Percentiles rank a stretch among this genome's conserved stretches.
These are phyloP conservation scores for Jasminum sambac DNA, from an alignment of 257 asterid species.

Conservation along the genomic window DNA sequence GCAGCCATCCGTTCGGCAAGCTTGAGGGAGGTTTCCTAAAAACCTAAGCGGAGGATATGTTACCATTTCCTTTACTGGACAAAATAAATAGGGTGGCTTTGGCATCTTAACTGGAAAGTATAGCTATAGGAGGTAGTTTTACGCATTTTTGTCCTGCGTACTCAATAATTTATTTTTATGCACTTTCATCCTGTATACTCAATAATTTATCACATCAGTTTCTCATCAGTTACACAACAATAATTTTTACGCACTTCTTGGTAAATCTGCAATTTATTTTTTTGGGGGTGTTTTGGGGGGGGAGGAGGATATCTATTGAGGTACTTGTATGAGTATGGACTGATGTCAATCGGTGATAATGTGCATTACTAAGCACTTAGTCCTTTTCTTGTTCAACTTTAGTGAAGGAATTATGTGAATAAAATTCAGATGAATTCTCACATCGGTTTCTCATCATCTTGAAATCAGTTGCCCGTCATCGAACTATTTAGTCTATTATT, in stretches of 20 bases:
- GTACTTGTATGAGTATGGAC: neutral
- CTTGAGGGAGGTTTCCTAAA: neutral
- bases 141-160: neutral
- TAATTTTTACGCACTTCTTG: too few species aligned
- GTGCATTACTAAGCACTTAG: conserved; percentile 10
- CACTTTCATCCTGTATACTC: too few species aligned
- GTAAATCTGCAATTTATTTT: neutral
- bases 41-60: neutral
- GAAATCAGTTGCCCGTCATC: neutral
- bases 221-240: too few species aligned
- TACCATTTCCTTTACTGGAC: neutral
- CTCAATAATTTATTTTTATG: too few species aligned
- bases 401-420: conserved; percentile 4
- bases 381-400: neutral
- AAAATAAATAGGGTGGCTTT: neutral
- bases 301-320: too few species aligned
- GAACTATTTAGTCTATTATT: conserved; percentile 7
- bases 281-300: too few species aligned
- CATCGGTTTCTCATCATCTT: neutral
- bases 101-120: neutral
- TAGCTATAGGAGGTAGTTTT: neutral
- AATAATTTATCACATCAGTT: too few species aligned
- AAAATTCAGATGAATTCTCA: neutral
- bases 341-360: neutral
- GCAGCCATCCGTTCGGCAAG: neutral